These are phyloP conservation scores for Mortierella alpina DNA, from an alignment of 192 early-diverging fungal species.

Conservation along the genomic window DNA sequence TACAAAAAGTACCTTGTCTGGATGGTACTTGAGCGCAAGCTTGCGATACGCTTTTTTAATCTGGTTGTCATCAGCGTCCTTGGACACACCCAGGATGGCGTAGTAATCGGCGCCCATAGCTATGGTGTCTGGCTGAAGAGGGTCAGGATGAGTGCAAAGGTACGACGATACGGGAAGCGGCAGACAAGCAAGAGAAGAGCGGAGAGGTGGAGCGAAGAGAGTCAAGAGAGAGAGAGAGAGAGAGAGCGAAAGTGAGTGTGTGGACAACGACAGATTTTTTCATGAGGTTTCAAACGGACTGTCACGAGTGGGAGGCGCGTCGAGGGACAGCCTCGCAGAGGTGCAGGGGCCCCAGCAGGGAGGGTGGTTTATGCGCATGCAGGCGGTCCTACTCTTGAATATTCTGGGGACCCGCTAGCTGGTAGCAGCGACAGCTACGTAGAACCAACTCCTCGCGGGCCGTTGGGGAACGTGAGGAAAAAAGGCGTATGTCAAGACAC, in stretches of 20 bases:
- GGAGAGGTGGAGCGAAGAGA: neutral
- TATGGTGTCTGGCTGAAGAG: neutral
- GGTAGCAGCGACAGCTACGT: no score
- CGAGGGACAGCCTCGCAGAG: no score
- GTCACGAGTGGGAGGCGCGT: no score
- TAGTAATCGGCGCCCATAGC: slow-evolving; percentile 96
- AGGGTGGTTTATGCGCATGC: no score
- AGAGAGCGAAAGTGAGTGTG: neutral
- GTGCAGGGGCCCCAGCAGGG: no score
- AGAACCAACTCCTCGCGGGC: no score
- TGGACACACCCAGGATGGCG: slow-evolving; percentile 84
- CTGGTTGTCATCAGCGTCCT: slow-evolving; percentile 79
- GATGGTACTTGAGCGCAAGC: slow-evolving; percentile 54
- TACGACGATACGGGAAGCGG: neutral
- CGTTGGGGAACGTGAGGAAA: no score
- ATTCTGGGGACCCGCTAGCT: no score
- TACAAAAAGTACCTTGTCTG: slow-evolving; percentile 49
- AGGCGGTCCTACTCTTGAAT: no score
- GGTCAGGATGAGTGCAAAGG: neutral
- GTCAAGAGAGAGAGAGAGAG: neutral
- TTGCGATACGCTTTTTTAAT: slow-evolving; percentile 87
- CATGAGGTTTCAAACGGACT: no score
- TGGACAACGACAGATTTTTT: neutral
- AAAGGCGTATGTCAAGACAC: no score
- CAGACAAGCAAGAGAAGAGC: neutral